Evolutionary conservation across 768 basidiomycete genomes (phyloP).

Genomic region (Tricholoma hemisulphureum): DNA sequence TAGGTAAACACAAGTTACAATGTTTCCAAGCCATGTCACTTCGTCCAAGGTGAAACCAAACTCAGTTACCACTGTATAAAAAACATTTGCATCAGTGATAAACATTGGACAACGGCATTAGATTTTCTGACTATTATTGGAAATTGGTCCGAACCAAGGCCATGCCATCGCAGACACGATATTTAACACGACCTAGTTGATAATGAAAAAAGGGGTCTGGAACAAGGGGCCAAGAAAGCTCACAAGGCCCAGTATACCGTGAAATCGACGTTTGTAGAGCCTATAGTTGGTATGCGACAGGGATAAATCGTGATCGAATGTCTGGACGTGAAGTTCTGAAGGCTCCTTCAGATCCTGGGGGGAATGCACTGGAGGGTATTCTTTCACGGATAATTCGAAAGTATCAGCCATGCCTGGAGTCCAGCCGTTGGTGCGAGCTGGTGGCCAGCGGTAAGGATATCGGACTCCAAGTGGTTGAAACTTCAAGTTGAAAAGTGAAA

Average conservation of each 20-base stretch:
- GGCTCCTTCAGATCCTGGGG: neutral
- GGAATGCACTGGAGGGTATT: neutral
- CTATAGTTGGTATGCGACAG: slow-evolving; percentile 40
- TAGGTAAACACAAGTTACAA: slow-evolving; percentile 60
- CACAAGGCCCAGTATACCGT: slow-evolving; percentile 63
- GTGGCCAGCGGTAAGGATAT: no score
- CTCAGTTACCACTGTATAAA: slow-evolving; percentile 50
- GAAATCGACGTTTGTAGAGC: slow-evolving; percentile 69
- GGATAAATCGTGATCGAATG: neutral
- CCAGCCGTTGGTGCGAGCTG: no score
- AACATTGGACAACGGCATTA: neutral
- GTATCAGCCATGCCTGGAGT: neutral
- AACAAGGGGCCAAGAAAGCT: slow-evolving; percentile 15
- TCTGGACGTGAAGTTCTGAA: neutral
- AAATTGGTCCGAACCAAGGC: slow-evolving; percentile 86
- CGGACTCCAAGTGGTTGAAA: no score
- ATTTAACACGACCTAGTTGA: slow-evolving; percentile 55
- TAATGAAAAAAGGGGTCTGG: neutral
- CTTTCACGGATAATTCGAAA: neutral
- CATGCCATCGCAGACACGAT: slow-evolving; percentile 63
- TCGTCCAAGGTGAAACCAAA: slow-evolving; percentile 68
- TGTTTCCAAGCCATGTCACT: slow-evolving; percentile 82
- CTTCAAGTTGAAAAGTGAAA: no score
- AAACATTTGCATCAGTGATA: neutral
- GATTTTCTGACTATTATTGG: slow-evolving; percentile 51